phyloP scores from a whole-genome alignment of 305 asterid genomes.

The Andrographis paniculata region DNA sequence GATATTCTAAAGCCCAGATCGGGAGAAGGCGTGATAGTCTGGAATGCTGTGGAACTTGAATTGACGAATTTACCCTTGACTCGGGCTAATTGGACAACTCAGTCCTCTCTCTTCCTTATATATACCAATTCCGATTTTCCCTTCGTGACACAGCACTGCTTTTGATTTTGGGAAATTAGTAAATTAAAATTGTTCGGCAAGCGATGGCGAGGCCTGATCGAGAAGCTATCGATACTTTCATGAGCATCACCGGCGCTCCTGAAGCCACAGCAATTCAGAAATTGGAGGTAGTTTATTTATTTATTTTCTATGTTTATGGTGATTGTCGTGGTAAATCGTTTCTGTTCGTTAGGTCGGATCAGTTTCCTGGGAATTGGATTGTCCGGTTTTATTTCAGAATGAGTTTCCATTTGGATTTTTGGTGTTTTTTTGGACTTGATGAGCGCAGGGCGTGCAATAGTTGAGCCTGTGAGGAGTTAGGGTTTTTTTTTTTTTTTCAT shows the following conservation, averaged over 20 bases:
- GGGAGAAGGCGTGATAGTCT: conserved; percentile 19
- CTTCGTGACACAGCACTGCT: conserved; percentile 9
- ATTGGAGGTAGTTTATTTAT: conserved; percentile 44
- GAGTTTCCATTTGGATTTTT: conserved; percentile 13
- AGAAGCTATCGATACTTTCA: conserved; percentile 64
- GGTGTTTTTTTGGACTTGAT: conserved; percentile 9
- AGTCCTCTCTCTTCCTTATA: conserved; percentile 18
- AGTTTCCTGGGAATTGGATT: not conserved
- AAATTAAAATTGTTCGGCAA: not conserved
- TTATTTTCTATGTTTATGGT: not conserved
- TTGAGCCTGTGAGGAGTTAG: conserved; percentile 5
- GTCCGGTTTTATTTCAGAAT: not conserved
- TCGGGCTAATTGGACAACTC: conserved; percentile 6
- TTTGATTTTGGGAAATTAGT: conserved; percentile 2
- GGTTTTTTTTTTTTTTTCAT: not conserved
- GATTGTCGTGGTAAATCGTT: conserved; percentile 2
- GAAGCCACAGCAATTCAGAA: conserved; percentile 56
- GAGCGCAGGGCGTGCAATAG: conserved; percentile 9
- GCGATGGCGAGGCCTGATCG: conserved; percentile 67
- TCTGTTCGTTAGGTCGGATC: conserved; percentile 5
- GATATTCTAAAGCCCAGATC: conserved; percentile 20
- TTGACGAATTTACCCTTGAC: conserved; percentile 16
- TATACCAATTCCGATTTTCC: conserved; percentile 10
- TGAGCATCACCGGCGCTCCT: conserved; percentile 75
- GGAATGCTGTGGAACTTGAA: conserved; percentile 15